Percentiles rank a stretch among this genome's conserved stretches.
These are phyloP conservation scores for Hordeum marinum DNA, from an alignment of 176 grass and related monocot genomes.

Conservation along the genomic window DNA sequence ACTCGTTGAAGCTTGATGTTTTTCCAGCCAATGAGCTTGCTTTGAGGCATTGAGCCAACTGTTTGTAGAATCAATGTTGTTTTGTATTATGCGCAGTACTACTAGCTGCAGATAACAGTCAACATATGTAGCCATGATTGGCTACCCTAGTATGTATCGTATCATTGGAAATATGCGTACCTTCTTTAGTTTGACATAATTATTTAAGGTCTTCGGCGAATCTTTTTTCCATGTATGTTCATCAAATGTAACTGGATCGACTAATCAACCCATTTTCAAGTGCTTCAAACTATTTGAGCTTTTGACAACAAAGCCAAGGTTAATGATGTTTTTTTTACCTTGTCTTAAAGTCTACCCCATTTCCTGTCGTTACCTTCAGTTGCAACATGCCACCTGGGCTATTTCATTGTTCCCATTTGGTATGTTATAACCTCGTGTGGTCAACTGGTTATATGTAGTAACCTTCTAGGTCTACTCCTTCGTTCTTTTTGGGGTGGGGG, in stretches of 20 bases:
- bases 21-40: background rate
- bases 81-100: background rate
- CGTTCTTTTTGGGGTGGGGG: no score
- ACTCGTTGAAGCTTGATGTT: conserved; percentile 8
- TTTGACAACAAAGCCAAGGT: background rate
- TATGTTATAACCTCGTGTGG: background rate
- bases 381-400: background rate
- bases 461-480: background rate
- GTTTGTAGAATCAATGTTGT: background rate
- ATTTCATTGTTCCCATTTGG: background rate
- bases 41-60: background rate
- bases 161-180: background rate
- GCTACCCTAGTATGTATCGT: background rate
- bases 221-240: conserved; percentile 2
- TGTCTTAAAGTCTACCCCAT: background rate
- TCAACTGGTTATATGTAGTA: background rate
- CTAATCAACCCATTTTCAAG: background rate
- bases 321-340: background rate
- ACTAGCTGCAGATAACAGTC: background rate
- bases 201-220: background rate
- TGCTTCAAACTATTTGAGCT: background rate
- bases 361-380: background rate
- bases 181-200: background rate
- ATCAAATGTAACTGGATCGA: background rate
- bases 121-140: background rate